phyloP scores from a whole-genome alignment of 2,329 filamentous ascomycete genomes.

The Fusarium proliferatum region DNA sequence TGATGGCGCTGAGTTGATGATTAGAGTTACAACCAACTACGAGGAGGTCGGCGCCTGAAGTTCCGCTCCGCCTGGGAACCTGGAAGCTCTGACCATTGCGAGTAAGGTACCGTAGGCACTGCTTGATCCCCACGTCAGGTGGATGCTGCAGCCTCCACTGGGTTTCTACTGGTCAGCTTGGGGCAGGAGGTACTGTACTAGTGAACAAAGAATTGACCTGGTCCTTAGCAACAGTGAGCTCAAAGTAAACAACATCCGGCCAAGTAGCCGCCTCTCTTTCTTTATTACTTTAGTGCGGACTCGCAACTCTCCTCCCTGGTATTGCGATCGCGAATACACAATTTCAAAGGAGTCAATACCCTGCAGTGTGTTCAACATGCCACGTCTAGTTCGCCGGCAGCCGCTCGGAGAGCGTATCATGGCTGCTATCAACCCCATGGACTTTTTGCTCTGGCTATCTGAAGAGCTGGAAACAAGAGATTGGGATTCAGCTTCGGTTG shows the following conservation, averaged over 20 bases:
- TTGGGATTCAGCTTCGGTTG: slow-evolving; percentile 85
- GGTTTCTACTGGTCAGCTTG: slow-evolving; percentile 18
- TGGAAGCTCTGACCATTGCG: slow-evolving; percentile 45
- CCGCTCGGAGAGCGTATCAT: slow-evolving; percentile 84
- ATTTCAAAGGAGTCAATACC: not conserved
- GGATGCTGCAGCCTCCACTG: slow-evolving; percentile 16
- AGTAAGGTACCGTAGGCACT: not conserved
- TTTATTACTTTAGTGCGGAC: slow-evolving; percentile 2
- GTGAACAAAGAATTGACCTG: slow-evolving; percentile 35
- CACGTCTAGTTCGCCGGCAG: slow-evolving; percentile 83
- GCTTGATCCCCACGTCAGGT: slow-evolving; percentile 32
- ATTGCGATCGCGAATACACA: slow-evolving; percentile 4
- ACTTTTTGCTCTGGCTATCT: slow-evolving; percentile 89
- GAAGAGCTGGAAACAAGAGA: slow-evolving; percentile 93
- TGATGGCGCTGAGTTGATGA: slow-evolving; percentile 30
- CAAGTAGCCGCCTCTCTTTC: slow-evolving; percentile 4
- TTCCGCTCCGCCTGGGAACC: slow-evolving; percentile 34
- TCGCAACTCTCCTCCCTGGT: not conserved
- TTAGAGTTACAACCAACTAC: slow-evolving; percentile 6
- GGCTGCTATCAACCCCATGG: slow-evolving; percentile 84
- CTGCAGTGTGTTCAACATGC: slow-evolving; percentile 59
- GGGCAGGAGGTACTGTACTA: slow-evolving; percentile 36
- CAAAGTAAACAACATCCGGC: slow-evolving; percentile 45
- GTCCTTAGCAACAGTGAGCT: slow-evolving; percentile 33
- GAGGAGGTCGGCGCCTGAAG: slow-evolving; percentile 39